phyloP scores from a whole-genome alignment of 1,139 yeast genomes.

The Scheffersomyces stambukii region DNA sequence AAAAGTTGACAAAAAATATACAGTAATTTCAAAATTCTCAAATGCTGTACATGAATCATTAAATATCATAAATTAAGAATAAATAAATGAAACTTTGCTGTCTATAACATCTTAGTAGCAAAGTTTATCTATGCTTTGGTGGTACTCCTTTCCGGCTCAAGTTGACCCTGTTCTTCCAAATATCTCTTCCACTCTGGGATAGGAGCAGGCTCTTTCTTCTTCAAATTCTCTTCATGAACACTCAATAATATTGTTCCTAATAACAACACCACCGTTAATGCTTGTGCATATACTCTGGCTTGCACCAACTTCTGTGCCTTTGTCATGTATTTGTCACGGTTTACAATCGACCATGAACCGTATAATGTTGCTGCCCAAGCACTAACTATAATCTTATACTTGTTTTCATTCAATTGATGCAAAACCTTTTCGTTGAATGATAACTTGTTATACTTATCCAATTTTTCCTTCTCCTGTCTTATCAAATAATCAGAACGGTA shows the following conservation, averaged over 20 bases:
- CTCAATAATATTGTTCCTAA: constrained; percentile 59
- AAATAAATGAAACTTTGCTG: too few species aligned
- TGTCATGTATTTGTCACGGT: constrained; percentile 70
- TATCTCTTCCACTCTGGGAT: constrained; percentile 34
- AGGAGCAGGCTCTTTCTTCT: constrained; percentile 25
- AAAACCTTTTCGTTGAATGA: constrained; percentile 39
- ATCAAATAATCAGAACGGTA: constrained; percentile 25
- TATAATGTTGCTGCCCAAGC: constrained; percentile 86
- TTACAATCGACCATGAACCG: constrained; percentile 73
- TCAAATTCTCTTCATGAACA: constrained; percentile 50
- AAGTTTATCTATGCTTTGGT: too few species aligned
- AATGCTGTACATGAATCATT: too few species aligned
- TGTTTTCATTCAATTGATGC: constrained; percentile 48
- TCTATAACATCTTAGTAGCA: too few species aligned
- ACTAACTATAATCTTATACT: constrained; percentile 67
- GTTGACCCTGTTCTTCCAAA: constrained; percentile 14
- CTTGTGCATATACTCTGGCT: constrained; percentile 92
- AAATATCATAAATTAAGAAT: too few species aligned
- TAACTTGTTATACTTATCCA: constrained; percentile 41
- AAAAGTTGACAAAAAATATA: too few species aligned
- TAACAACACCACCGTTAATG: constrained; percentile 60
- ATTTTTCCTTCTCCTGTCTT: constrained; percentile 24
- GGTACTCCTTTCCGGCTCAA: not conserved
- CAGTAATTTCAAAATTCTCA: too few species aligned
- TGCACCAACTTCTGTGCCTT: constrained; percentile 80